Percentiles rank a stretch among this genome's conserved stretches.
phyloP scores from a whole-genome alignment of 352 stramenopile species.

The Nothophytophthora sp. region DNA sequence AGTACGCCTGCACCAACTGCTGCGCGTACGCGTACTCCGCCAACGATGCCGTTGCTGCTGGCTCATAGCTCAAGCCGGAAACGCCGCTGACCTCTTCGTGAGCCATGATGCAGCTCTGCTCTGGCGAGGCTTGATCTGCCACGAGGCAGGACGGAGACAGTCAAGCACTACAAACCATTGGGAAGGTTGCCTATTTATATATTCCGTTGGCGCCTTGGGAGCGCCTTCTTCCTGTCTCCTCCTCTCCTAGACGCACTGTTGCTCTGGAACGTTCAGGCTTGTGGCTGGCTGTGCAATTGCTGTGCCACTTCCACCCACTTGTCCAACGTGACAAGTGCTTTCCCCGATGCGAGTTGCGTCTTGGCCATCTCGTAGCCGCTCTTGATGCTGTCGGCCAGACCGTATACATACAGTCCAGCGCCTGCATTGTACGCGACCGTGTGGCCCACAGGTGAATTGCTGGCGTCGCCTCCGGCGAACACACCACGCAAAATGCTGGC shows the following conservation, averaged over 20 bases:
- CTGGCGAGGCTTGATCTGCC: constrained; percentile 3
- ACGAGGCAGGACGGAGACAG: background rate
- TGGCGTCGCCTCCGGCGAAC: constrained; percentile 83
- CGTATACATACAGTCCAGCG: constrained; percentile 98
- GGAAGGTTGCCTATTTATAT: constrained; percentile 41
- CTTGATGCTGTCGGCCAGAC: constrained; percentile 87
- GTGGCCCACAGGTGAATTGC: constrained; percentile 95
- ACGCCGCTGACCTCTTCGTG: constrained; percentile 3
- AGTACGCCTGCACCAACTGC: constrained; percentile 64
- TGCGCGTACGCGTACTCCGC: constrained; percentile 41
- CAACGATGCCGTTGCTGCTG: background rate
- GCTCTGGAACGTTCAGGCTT: constrained; percentile 25
- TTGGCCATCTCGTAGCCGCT: constrained; percentile 85
- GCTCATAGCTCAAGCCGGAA: background rate
- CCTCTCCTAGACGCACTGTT: constrained; percentile 5
- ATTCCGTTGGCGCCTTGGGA: too few species aligned
- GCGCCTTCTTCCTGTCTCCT: constrained; percentile 16
- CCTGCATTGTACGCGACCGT: constrained; percentile 98
- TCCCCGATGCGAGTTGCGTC: constrained; percentile 66
- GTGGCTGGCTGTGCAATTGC: constrained; percentile 36
- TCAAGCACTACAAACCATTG: too few species aligned
- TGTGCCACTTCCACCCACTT: constrained; percentile 66
- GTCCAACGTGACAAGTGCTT: constrained; percentile 60
- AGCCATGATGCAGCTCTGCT: constrained; percentile 15
- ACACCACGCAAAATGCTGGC: constrained; percentile 90